These are phyloP conservation scores for Benincasa hispida DNA, from an alignment of 306 rosid species.

Conservation along the genomic window DNA sequence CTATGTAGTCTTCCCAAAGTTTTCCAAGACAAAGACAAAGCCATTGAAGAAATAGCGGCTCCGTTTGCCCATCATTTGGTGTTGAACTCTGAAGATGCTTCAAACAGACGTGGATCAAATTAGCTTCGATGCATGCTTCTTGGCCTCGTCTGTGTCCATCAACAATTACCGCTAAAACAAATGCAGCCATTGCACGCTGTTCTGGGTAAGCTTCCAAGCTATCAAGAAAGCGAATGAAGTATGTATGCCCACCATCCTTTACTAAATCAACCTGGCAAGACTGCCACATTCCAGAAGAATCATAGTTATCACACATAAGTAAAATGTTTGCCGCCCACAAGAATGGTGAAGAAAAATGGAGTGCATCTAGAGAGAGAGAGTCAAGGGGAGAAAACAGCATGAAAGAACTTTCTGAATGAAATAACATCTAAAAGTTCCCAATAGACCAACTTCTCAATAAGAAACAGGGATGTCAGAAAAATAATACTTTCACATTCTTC, in stretches of 20 bases:
- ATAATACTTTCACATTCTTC: not conserved
- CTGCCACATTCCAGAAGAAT: conserved; percentile 36
- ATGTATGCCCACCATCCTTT: conserved; percentile 87
- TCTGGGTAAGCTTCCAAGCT: conserved; percentile 86
- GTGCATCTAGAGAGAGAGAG: not conserved
- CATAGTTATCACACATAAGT: not conserved
- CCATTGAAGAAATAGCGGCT: conserved; percentile 98
- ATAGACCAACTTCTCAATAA: not conserved
- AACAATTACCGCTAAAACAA: conserved; percentile 92
- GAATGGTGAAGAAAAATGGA: not conserved
- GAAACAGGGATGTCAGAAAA: not conserved
- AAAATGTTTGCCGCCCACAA: not conserved
- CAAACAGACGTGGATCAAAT: conserved; percentile 72
- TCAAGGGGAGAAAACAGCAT: not conserved
- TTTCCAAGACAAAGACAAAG: conserved; percentile 95
- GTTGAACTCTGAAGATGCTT: conserved; percentile 80
- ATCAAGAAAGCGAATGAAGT: conserved; percentile 94
- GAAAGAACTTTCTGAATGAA: not conserved
- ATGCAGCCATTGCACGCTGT: conserved; percentile 98
- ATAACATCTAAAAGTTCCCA: not conserved
- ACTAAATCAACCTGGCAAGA: conserved; percentile 98
- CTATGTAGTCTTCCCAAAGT: conserved; percentile 82
- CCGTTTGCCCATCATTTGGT: conserved; percentile 68
- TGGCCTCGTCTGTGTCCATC: conserved; percentile 94
- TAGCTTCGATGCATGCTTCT: conserved; percentile 89